Evolutionary conservation across 1,139 yeast species (phyloP).

Genomic region (Yamadazyma spencermartinsiae): DNA sequence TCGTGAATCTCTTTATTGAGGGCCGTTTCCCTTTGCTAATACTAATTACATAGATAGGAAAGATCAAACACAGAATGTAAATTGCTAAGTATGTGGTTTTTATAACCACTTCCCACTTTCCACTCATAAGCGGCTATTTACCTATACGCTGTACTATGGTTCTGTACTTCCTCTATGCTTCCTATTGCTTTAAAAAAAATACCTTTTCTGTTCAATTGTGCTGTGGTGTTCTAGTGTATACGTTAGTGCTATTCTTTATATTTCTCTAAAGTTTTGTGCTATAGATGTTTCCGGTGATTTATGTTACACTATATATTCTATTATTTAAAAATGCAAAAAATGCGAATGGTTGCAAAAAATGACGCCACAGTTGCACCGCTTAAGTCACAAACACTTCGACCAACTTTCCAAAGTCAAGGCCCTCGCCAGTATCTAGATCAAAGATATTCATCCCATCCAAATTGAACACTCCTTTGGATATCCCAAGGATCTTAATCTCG

Average conservation of each 20-base stretch:
- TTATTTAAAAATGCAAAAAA: background rate
- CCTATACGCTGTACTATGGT: background rate
- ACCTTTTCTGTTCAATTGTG: no score
- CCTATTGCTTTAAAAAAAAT: no score
- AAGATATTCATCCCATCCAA: conserved; percentile 65
- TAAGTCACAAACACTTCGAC: conserved; percentile 62
- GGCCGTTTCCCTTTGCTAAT: background rate
- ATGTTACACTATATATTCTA: background rate
- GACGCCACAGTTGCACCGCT: background rate
- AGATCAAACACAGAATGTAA: background rate
- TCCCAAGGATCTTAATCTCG: conserved; percentile 58
- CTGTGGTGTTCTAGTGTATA: no score
- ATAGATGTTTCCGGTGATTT: background rate
- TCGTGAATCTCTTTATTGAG: background rate
- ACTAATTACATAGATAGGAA: background rate
- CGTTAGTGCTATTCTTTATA: no score
- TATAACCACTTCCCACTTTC: no score
- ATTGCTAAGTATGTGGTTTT: background rate
- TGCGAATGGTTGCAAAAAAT: background rate
- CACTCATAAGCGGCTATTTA: no score
- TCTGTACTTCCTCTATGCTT: background rate
- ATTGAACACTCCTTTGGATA: conserved; percentile 64
- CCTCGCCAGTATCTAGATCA: conserved; percentile 67
- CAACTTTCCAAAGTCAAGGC: conserved; percentile 68
- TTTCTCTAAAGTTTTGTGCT: no score